phyloP scores from a whole-genome alignment of 345 rosid species.

The Heritiera littoralis region DNA sequence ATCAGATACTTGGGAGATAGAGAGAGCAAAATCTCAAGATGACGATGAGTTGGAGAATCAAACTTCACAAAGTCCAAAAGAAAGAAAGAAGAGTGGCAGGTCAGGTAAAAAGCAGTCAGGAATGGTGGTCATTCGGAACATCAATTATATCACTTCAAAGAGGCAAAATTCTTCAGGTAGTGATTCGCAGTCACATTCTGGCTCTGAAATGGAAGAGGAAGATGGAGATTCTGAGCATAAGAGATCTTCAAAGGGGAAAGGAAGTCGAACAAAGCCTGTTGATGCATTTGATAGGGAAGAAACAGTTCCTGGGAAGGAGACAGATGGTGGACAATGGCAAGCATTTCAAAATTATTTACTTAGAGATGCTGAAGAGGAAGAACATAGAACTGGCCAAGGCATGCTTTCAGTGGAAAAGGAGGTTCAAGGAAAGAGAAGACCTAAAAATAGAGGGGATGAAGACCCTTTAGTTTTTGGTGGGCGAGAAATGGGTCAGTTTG shows the following conservation, averaged over 20 bases:
- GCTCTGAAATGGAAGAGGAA: constrained; percentile 51
- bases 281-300: constrained; percentile 40
- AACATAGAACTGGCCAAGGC: constrained; percentile 39
- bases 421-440: constrained; percentile 49
- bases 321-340: constrained; percentile 77
- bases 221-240: constrained; percentile 38
- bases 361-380: constrained; percentile 78
- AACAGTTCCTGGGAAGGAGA: constrained; percentile 45
- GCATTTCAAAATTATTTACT: constrained; percentile 83
- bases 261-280: constrained; percentile 28
- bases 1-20: constrained; percentile 53
- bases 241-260: constrained; percentile 44
- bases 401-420: constrained; percentile 69
- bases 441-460: constrained; percentile 36
- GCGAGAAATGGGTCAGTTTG: constrained; percentile 42
- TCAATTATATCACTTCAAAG: constrained; percentile 79
- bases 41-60: constrained; percentile 46
- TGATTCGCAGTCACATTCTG: constrained; percentile 56
- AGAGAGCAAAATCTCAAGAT: constrained; percentile 47
- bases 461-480: constrained; percentile 63
- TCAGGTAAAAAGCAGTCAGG: constrained; percentile 70
- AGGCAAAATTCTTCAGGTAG: constrained; percentile 56
- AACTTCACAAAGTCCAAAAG: constrained; percentile 30
- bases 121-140: constrained; percentile 76
- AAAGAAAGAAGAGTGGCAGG: constrained; percentile 39